A percentile compares a stretch with the other conserved stretches of the same genome.
Conservation (phyloP, 2,329 filamentous ascomycete species). For the Colletotrichum musae region DNA sequence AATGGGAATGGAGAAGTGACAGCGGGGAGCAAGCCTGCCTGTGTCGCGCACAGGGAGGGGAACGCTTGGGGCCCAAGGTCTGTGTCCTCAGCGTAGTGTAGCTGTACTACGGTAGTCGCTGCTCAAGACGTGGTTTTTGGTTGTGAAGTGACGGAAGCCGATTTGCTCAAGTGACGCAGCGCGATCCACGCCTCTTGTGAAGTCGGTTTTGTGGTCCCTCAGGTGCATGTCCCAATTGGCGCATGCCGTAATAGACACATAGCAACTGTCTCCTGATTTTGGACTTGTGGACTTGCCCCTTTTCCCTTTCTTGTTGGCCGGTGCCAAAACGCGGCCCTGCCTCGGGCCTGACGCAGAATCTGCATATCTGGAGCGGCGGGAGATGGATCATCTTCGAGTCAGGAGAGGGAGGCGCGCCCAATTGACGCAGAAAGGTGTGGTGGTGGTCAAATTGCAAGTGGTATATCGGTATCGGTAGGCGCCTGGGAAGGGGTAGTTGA, state of each 20-base stretch:
- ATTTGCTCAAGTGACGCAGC: too few species aligned
- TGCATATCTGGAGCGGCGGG: constrained; percentile 22
- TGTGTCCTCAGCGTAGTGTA: neutral
- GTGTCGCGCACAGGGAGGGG: constrained; percentile 2
- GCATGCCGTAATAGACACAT: neutral
- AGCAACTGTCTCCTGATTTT: neutral
- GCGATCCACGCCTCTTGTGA: neutral
- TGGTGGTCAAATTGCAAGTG: too few species aligned
- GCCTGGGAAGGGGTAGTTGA: constrained; percentile 14
- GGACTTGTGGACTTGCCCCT: neutral
- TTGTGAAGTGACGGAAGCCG: neutral
- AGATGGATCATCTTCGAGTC: constrained; percentile 27
- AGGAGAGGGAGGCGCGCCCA: constrained; percentile 1
- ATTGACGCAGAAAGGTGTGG: too few species aligned
- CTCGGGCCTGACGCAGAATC: constrained; percentile 17
- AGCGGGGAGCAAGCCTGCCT: constrained; percentile 4
- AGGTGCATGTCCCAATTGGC: neutral
- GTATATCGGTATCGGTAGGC: neutral
- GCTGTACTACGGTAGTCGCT: neutral
- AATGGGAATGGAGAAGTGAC: constrained; percentile 13
- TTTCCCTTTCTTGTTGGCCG: constrained; percentile 1
- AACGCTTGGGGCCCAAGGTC: constrained; percentile 9
- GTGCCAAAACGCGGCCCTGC: constrained; percentile 18
- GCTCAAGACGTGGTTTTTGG: neutral
- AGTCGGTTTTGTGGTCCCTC: neutral